Percentiles rank a stretch among this genome's conserved stretches.
Evolutionary conservation across 1,284 basidiomycete genomes (phyloP).

Genomic region (Porphyrellus sp.): DNA sequence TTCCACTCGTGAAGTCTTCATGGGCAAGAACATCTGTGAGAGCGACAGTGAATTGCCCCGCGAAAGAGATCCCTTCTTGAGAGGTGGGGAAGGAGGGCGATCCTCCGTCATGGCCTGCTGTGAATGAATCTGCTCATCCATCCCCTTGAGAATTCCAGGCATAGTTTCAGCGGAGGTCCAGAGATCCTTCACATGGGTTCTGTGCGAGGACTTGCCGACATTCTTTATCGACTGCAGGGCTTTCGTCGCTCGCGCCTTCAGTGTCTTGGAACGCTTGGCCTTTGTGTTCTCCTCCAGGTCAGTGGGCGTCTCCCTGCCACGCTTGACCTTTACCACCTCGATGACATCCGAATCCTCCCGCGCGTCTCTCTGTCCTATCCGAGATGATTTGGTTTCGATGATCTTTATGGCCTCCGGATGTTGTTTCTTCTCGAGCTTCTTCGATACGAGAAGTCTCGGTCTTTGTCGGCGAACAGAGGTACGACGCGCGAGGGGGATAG

Average conservation of each 20-base stretch:
- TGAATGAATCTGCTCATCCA: constrained; percentile 22
- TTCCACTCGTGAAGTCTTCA: constrained; percentile 17
- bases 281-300: constrained; percentile 31
- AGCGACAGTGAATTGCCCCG: constrained; percentile 24
- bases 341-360: constrained; percentile 49
- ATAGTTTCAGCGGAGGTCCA: constrained; percentile 35
- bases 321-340: constrained; percentile 64
- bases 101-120: constrained; percentile 13
- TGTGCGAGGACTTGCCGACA: constrained; percentile 42
- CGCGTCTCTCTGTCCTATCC: constrained; percentile 25
- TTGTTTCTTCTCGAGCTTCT: constrained; percentile 34
- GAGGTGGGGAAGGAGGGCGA: background rate
- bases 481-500: constrained; percentile 24
- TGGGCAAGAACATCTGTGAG: constrained; percentile 26
- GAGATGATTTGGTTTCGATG: constrained; percentile 22
- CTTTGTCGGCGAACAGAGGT: constrained; percentile 15
- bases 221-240: constrained; percentile 62
- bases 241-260: constrained; percentile 56
- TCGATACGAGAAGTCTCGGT: constrained; percentile 30
- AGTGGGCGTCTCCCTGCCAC: constrained; percentile 37
- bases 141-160: constrained; percentile 29
- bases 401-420: constrained; percentile 30
- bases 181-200: constrained; percentile 39
- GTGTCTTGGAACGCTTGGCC: constrained; percentile 48
- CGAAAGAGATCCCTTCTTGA: constrained; percentile 21